phyloP scores from a whole-genome alignment of 2,329 filamentous ascomycete genomes.

The Aspergillus carbonarius region DNA sequence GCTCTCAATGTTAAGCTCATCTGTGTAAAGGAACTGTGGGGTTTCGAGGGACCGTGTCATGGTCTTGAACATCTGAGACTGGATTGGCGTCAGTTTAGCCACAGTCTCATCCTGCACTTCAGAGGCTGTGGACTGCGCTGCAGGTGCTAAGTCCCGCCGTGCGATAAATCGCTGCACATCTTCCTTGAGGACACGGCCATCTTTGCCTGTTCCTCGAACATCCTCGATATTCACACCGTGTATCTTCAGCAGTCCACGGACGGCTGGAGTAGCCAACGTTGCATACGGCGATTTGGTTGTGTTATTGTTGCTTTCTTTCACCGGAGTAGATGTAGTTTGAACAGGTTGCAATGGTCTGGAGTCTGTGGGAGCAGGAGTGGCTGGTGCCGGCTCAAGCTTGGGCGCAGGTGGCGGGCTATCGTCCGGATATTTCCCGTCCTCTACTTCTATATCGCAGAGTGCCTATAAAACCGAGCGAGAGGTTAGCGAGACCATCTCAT shows the following conservation, averaged over 20 bases:
- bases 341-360: slow-evolving; percentile 20
- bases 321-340: slow-evolving; percentile 8
- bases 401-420: slow-evolving; percentile 44
- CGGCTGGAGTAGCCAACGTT: slow-evolving; percentile 83
- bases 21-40: slow-evolving; percentile 93
- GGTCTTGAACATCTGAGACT: slow-evolving; percentile 92
- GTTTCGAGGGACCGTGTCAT: slow-evolving; percentile 93
- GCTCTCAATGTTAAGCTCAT: slow-evolving; percentile 78
- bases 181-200: slow-evolving; percentile 88
- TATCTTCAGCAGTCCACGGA: slow-evolving; percentile 82
- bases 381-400: slow-evolving; percentile 25
- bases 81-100: slow-evolving; percentile 71
- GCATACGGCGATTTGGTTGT: slow-evolving; percentile 60
- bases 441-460: slow-evolving; percentile 91
- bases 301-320: slow-evolving; percentile 9
- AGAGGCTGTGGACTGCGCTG: slow-evolving; percentile 33
- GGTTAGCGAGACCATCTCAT: slow-evolving; percentile 7
- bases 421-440: slow-evolving; percentile 68
- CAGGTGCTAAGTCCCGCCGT: slow-evolving; percentile 43
- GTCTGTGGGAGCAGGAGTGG: slow-evolving; percentile 15
- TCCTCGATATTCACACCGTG: slow-evolving; percentile 74
- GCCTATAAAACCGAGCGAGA: slow-evolving; percentile 52
- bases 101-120: slow-evolving; percentile 65
- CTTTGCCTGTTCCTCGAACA: slow-evolving; percentile 80
- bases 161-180: slow-evolving; percentile 76